Evolutionary conservation across 1,284 basidiomycete species (phyloP), one percentile per base, ranked within the genome.

Genomic region (Fomitopsis pinicola): DNA sequence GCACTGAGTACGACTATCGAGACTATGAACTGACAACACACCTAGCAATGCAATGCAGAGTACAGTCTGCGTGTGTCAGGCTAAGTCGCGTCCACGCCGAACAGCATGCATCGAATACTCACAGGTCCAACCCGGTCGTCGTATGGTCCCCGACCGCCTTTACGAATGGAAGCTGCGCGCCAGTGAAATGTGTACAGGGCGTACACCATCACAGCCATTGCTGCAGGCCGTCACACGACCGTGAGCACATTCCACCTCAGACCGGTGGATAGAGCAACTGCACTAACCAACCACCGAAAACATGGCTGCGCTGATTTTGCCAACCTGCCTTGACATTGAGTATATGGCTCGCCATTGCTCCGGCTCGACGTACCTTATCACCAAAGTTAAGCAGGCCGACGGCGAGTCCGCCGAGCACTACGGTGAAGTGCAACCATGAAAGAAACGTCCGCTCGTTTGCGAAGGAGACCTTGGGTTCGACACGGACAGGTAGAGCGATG

Each of bases 361-460:
- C 55, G 38, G 19, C n/a, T 4, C 33, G 33, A 70, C 80, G 60
- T 59, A 89, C 93, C 82, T 91, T 92, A 76, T 98, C 95, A 64
- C 95, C 95, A 78, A 98, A 98, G 77, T 97, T 98, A 67, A 98
- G 81, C 63, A 98, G 78, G n/a, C 96, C 96, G n/a, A 98, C 94
- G 1, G 95, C 92, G 50, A 98, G 83, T 63, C 95, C 90, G 50
- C 95, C 95, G 15, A 97, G 86, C 62, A 97, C 93, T 75, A 98
- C 94, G 40, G 95, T 94, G 74, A 96, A 96, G 76, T 96, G 93
- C 62, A 96, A 83, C 95, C 95, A 97, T 83, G 94, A 96, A 54
- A 98, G 82, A 77, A 97, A 98, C 3, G 95, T 97, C 61, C 89
- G 88, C 78, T 96, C 94, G 74, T 97, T 97, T 54, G 96, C 96